These are phyloP conservation scores for Sclerotinia trifoliorum DNA, from an alignment of 2,329 filamentous ascomycete species.

Conservation along the genomic window DNA sequence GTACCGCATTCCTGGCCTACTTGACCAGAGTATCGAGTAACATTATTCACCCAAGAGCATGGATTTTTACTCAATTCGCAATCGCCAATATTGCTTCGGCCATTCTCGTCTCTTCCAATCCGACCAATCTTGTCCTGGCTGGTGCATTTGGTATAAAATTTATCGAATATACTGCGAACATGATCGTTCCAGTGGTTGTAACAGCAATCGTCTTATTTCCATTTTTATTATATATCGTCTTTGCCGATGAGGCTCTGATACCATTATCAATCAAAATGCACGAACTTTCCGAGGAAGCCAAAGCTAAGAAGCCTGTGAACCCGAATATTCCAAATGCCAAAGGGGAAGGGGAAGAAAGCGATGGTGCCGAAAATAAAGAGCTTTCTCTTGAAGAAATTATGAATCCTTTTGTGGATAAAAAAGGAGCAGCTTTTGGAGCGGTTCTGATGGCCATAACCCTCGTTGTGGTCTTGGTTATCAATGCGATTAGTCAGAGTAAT, in stretches of 20 bases:
- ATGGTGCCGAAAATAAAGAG: constrained; percentile 51
- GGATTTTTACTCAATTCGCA: constrained; percentile 72
- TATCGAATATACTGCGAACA: constrained; percentile 72
- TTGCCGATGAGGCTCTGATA: constrained; percentile 61
- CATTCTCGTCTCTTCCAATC: constrained; percentile 75
- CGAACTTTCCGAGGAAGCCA: constrained; percentile 59
- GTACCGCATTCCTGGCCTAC: constrained; percentile 72
- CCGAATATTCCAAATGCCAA: constrained; percentile 69
- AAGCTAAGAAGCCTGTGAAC: constrained; percentile 59
- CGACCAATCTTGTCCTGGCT: constrained; percentile 72
- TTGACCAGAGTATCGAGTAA: constrained; percentile 75
- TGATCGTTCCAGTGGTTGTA: constrained; percentile 69
- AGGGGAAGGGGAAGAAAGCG: constrained; percentile 51
- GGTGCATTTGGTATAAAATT: constrained; percentile 72
- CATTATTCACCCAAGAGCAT: constrained; percentile 67
- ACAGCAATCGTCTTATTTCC: constrained; percentile 69
- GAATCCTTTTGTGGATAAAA: constrained; percentile 70
- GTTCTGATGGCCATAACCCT: constrained; percentile 66
- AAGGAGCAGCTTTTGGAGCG: constrained; percentile 62
- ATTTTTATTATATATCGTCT: constrained; percentile 68
- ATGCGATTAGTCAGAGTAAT: constrained; percentile 55
- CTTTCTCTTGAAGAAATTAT: constrained; percentile 70
- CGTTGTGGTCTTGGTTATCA: constrained; percentile 63
- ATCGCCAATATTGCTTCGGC: constrained; percentile 72
- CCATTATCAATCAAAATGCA: constrained; percentile 67